These are phyloP conservation scores for Tolypocladium capitatum DNA, from an alignment of 2,329 filamentous ascomycete genomes.

Conservation along the genomic window DNA sequence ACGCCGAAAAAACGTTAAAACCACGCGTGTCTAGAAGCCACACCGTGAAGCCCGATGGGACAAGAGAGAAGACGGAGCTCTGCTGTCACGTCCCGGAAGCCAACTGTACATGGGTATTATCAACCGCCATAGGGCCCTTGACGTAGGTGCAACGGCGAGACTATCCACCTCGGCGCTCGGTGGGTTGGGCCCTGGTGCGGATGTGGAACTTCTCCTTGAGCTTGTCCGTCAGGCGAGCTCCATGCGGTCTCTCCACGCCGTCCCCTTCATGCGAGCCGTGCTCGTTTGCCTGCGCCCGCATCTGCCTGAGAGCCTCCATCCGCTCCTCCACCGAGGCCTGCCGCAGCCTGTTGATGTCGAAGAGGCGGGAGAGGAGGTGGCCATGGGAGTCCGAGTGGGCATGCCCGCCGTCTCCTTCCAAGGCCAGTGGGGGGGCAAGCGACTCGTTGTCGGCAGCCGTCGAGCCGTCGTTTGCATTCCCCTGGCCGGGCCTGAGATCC, in stretches of 20 bases:
- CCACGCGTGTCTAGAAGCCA: no score
- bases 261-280: constrained; percentile 10
- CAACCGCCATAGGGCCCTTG: not conserved
- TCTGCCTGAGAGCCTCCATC: constrained; percentile 43
- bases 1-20: not conserved
- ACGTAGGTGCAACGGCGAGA: not conserved
- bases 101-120: not conserved
- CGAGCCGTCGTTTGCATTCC: constrained; percentile 7
- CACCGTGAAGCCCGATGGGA: no score
- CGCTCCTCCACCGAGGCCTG: constrained; percentile 48
- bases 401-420: constrained; percentile 22
- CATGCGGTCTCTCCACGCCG: constrained; percentile 23
- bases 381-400: constrained; percentile 20
- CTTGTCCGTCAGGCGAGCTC: constrained; percentile 32
- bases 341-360: constrained; percentile 43
- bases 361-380: constrained; percentile 35
- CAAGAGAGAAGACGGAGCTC: no score
- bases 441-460: constrained; percentile 7
- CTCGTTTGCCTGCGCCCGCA: constrained; percentile 15
- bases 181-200: constrained; percentile 30
- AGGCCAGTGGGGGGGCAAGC: constrained; percentile 27
- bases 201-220: constrained; percentile 41
- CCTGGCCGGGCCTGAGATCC: constrained; percentile 33
- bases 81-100: not conserved
- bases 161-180: constrained; percentile 1